Base-by-base conservation (phyloP, 352 stramenopile species). In the Thraustochytrium sp. region DNA sequence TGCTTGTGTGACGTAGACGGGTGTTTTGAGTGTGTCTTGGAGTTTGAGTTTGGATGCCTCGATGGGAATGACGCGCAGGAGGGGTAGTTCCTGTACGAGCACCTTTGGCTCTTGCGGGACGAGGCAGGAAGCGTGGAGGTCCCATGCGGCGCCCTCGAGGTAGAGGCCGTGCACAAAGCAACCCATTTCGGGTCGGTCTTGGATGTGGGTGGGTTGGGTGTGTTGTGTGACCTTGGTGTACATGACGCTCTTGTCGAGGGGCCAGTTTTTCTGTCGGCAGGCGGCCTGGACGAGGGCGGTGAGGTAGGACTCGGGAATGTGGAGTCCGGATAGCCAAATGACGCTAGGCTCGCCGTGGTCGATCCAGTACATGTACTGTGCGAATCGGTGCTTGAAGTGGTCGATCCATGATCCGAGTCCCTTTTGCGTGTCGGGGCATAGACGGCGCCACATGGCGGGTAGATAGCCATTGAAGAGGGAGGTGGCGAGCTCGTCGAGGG, bases 251-350 rank as follows among this genome's bases (percentile, higher is more conserved):
- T 97, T 98, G 89, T 98, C 95, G 74, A 98, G 89, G 16, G 94
- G 92, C 94, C 95, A 98, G 85, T 96, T 96, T 88, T 93, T 92
- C 13, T 37, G 42, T 34, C 94, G 91, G 82, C 95, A 98, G 16
- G 95, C 97, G 8, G 94, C 94, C 85, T 98, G 95, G 59, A 98
- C 93, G 21, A 98, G 89, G 9, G 95, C 94, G 0, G 95, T 98
- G 11, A 98, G 90, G 84, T 98, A 98, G 37, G 91, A 97, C 88
- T 98, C 94, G 1, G 94, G 94, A 62, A 98, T 97, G 38, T 96
- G 92, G 2, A 98, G 86, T 2, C 95, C 95, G 0, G 92, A 96
- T 34, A 98, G 89, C 95, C 95, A 98, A 86, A 98, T 94, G 65
- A 97, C 93, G 8, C 88, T 88, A 18, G 94, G 93, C 61, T 98